These are phyloP conservation scores for Phytophthora pistaciae DNA, from an alignment of 352 stramenopile species.

Conservation along the genomic window DNA sequence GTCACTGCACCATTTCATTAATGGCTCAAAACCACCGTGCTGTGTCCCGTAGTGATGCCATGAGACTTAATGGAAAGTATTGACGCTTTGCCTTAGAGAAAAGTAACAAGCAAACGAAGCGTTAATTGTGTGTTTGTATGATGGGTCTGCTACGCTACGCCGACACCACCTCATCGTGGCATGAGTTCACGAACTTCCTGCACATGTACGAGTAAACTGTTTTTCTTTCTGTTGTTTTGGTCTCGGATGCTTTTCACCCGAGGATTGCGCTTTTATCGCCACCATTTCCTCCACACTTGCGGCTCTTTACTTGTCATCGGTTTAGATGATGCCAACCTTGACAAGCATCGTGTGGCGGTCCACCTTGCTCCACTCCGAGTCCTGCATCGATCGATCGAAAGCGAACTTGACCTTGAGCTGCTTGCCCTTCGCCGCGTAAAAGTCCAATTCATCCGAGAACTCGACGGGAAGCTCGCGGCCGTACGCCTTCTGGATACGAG, in stretches of 20 bases:
- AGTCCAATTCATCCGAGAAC: slow-evolving; percentile 77
- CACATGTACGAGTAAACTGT: slow-evolving; percentile 29
- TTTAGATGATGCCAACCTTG: slow-evolving; percentile 79
- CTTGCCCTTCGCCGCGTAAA: slow-evolving; percentile 75
- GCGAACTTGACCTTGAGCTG: slow-evolving; percentile 75
- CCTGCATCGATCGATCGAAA: slow-evolving; percentile 69
- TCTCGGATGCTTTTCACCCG: slow-evolving; percentile 12
- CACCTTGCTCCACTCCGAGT: slow-evolving; percentile 69
- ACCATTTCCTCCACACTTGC: slow-evolving; percentile 13
- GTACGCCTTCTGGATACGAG: slow-evolving; percentile 65
- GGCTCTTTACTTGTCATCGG: slow-evolving; percentile 1
- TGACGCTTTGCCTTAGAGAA: no score
- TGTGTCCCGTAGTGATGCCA: no score
- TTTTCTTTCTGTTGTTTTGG: slow-evolving; percentile 25
- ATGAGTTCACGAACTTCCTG: slow-evolving; percentile 23
- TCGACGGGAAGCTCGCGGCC: slow-evolving; percentile 69
- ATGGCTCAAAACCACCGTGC: no score
- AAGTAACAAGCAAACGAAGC: slow-evolving; percentile 21
- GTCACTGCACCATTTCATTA: no score
- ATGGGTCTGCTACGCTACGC: slow-evolving; percentile 17
- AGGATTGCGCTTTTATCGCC: slow-evolving; percentile 12
- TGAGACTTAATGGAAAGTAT: no score
- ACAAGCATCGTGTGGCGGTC: slow-evolving; percentile 81
- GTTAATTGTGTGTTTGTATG: slow-evolving; percentile 30
- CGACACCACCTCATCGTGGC: slow-evolving; percentile 5